A percentile compares a stretch with the other conserved stretches of the same genome.
These are phyloP conservation scores for Toxicodendron radicans DNA, from an alignment of 345 rosid genomes.

Conservation along the genomic window DNA sequence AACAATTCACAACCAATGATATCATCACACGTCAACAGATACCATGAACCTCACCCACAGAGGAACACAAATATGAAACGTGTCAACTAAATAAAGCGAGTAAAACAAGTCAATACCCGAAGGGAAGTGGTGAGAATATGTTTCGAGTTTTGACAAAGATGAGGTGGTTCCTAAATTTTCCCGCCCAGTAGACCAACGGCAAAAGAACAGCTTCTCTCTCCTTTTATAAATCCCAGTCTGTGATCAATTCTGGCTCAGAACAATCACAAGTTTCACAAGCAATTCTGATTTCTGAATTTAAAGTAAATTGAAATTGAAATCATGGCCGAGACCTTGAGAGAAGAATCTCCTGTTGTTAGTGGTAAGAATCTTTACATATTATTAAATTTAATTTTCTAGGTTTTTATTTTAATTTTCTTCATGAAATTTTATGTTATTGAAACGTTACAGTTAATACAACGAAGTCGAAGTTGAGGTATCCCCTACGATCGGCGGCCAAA, in stretches of 20 bases:
- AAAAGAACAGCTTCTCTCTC: neutral
- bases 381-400: neutral
- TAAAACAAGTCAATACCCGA: neutral
- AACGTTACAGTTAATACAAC: slow-evolving; percentile 34
- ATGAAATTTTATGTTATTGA: neutral
- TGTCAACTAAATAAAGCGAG: neutral
- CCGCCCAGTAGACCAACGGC: slow-evolving; percentile 23
- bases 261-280: neutral
- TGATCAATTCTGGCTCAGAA: neutral
- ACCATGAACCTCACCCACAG: neutral
- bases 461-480: slow-evolving; percentile 71
- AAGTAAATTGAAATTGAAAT: neutral
- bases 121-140: neutral
- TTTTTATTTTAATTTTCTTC: neutral
- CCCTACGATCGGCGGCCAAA: slow-evolving; percentile 76
- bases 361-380: slow-evolving; percentile 31
- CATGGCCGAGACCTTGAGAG: slow-evolving; percentile 50
- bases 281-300: neutral
- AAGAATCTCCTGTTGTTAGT: slow-evolving; percentile 42
- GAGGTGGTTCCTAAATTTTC: slow-evolving; percentile 22
- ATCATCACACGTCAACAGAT: slow-evolving; percentile 3
- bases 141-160: slow-evolving; percentile 1
- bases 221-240: slow-evolving; percentile 8
- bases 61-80: neutral
- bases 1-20: neutral